Base-by-base conservation (phyloP, 495 filamentous ascomycete species). In the Amniculicola lignicola region DNA sequence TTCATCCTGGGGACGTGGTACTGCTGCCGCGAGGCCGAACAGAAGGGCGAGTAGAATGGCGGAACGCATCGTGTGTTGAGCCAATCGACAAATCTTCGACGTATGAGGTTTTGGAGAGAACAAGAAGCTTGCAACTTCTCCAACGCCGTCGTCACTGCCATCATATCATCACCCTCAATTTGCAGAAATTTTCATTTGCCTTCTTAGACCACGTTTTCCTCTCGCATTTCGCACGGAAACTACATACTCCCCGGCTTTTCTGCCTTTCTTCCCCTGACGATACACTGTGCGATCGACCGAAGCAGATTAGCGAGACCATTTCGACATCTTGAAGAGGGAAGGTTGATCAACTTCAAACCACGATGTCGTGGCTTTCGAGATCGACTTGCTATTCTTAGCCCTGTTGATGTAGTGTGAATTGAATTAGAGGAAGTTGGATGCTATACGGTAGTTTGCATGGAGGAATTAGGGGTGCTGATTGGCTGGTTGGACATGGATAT, bases 1-100 rank as follows among this genome's bases (percentile, higher is more conserved):
- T n/a, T 22, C 45, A 36, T 37, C 45, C 36, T 57, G 54, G 9
- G 55, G 45, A 23, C 35, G 40, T 5, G 55, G 55, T 22, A 35
- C 55, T 15, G 47, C 55, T 1, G 31, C 25, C 7, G 37, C 47
- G 14, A 59, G 14, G 48, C 47, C 48, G 1, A 42, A 21, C 12
- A 57, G 44, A 25, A 24, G 27, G 12, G 21, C 29, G 22, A 51
- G 47, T 14, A 29, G 23, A 18, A 49, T 25, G n/a, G 31, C 10
- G 37, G 37, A 3, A 12, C 43, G 53, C 53, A 56, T 56, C 1
- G 11, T 47, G 10, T 18, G 14, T 19, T 25, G n/a, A n/a, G n/a
- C n/a, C n/a, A n/a, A n/a, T n/a, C n/a, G n/a, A n/a, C n/a, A n/a
- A n/a, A n/a, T n/a, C n/a, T n/a, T n/a, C n/a, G n/a, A n/a, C n/a